Evolutionary conservation across 2,329 filamentous ascomycete genomes (phyloP), one percentile per base, ranked within the genome.

Genomic region (Penicillium brevicompactum): DNA sequence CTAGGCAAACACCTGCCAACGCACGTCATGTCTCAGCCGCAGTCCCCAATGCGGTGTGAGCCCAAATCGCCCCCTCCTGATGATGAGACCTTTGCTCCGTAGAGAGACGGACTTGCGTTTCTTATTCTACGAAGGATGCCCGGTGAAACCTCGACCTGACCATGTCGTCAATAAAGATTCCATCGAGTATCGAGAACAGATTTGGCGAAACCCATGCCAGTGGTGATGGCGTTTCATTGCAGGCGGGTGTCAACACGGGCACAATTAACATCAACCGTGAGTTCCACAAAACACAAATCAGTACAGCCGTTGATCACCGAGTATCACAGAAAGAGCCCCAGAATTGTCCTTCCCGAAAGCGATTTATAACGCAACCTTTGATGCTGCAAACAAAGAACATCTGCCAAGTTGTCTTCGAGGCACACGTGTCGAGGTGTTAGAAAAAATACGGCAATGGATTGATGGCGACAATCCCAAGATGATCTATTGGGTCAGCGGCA

Each of bases 231-330:
- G 24, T 51, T 32, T 1, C 49, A 37, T 51, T 51, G 9, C 49
- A 51, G 41, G 7, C 41, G 41, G 49, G 41, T 18, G 40, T 45
- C n/a, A 51, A 51, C 18, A 22, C 9, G 2, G 49, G 49, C 2
- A 38, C 41, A 45, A 51, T 51, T 3, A 51, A 45, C 24, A 51
- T 51, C 27, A 51, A 51, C n/a, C 49, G 40, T 44, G 37, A 43
- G 38, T 2, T 6, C 32, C 6, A 37, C 32, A 37, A 6, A 37
- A 14, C n/a, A n/a, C n/a, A 13, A 37, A 37, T 6, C 13, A 14
- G 32, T 2, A 37, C 32, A 37, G 6, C 2, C 32, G 32, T n/a
- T 37, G 32, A 37, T 37, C n/a, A n/a, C n/a, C 6, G 32, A 14
- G 2, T n/a, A n/a, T 37, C 32, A 37, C 32, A 37, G 32, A 37